Base-by-base conservation (phyloP, 257 asterid genomes). In the Euphrasia confusa region DNA sequence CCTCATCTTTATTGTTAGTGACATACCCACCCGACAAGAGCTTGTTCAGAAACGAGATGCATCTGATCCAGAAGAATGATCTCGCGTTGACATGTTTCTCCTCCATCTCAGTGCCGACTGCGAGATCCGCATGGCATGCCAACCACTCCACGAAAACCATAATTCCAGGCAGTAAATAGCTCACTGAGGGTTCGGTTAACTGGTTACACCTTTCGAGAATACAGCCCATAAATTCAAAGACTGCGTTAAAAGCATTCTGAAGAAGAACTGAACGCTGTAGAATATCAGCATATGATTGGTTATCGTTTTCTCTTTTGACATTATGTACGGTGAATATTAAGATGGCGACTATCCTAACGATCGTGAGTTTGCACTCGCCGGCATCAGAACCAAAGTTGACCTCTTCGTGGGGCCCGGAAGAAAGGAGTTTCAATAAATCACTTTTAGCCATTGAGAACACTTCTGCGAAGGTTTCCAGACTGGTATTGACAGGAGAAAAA, bases 121-220 rank as follows among this genome's bases (percentile, higher is more conserved):
- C 95, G 68, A 86, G 75, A 86, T 92, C 94, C 58, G 78, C 86
- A 68, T 69, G 81, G 77, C 87, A 83, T 45, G 96, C 99, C 75
- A 92, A 69, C 99, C 99, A 92, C 64, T 92, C 99, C 4, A 92
- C 83, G 58, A 92, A 89, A 72, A 92, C 80, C 93, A 89, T 75
- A 72, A 92, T 74, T 40, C 97, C 99, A 55, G 99, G 97, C 70
- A 92, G 74, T 37, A 89, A 76, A 72, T 69, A 86, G 82, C 97
- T 92, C 15, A 78, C 64, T 7, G 93, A 73, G 58, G 95, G 96
- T 68, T 92, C 95, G 54, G 63, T 79, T 77, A 89, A 75, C 76
- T 84, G 93, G 80, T 71, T 70, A 63, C 97, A 83, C n/a, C 97
- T 82, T 65, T 77, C 88, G 62, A 92, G 75, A 27, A 89, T 74